These are phyloP conservation scores for Lepidium sativum DNA, from an alignment of 345 rosid species.

Conservation along the genomic window DNA sequence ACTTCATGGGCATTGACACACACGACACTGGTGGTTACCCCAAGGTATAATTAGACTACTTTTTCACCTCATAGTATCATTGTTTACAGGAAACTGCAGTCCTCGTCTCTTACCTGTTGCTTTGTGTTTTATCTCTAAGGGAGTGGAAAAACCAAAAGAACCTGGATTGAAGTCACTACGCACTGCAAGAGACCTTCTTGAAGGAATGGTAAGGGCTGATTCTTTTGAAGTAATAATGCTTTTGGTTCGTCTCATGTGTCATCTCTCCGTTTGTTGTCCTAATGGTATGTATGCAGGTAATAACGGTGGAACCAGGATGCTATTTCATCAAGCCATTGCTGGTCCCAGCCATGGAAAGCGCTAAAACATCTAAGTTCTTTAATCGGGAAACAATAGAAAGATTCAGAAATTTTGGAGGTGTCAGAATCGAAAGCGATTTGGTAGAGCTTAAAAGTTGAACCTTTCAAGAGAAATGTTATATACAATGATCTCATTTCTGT, in stretches of 20 bases:
- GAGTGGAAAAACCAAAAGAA: slow-evolving; percentile 54
- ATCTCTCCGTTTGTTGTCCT: neutral
- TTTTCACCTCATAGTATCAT: neutral
- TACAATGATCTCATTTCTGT: neutral
- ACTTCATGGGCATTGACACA: slow-evolving; percentile 86
- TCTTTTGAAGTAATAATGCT: neutral
- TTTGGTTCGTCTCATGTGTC: neutral
- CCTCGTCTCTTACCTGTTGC: neutral
- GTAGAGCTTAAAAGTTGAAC: slow-evolving; percentile 27
- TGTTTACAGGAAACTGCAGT: neutral
- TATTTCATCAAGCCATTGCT: slow-evolving; percentile 78
- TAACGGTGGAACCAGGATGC: slow-evolving; percentile 97
- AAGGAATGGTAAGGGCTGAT: slow-evolving; percentile 60
- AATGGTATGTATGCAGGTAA: slow-evolving; percentile 42
- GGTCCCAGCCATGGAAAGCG: slow-evolving; percentile 53
- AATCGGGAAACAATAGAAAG: slow-evolving; percentile 40
- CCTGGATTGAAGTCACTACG: slow-evolving; percentile 79
- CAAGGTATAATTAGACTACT: slow-evolving; percentile 30
- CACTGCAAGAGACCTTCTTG: slow-evolving; percentile 58
- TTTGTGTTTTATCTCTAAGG: slow-evolving; percentile 34
- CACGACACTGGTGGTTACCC: slow-evolving; percentile 90
- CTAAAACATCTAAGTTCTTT: slow-evolving; percentile 56
- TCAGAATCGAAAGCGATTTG: slow-evolving; percentile 93
- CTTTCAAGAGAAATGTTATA: neutral
- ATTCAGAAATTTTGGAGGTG: slow-evolving; percentile 77